Evolutionary conservation across 1,284 basidiomycete genomes (phyloP), one percentile per base, ranked within the genome.

Genomic region (Pulveroboletus ridleyi): DNA sequence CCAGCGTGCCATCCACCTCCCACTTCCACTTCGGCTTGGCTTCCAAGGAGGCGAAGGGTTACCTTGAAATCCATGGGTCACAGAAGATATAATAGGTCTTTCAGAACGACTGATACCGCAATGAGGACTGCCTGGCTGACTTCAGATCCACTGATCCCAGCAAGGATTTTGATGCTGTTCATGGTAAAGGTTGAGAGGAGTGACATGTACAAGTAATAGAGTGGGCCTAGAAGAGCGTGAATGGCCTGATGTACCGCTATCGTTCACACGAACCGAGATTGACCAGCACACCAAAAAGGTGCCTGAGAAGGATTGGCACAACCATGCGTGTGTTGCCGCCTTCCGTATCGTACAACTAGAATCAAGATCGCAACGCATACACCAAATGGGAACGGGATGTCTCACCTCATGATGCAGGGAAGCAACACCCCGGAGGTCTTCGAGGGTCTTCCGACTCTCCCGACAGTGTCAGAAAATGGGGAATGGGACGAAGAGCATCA

Each of bases 121-220:
- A 99, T 99, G 66, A 99, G 88, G 44, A 99, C 81, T 1, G 96
- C 95, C 80, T 99, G 98, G 61, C 90, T 89, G 64, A 92, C 94
- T 82, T 99, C 98, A 2, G 98, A 91, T 17, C 97, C 98, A 75
- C 99, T 99, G 72, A 99, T 94, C 9, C 98, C 98, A 6, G 97
- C 98, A 13, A 99, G 88, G 71, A 99, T 99, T 78, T 99, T 99
- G 85, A 99, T 98, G 77, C 93, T 94, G 80, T 99, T 99, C 18
- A 96, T 99, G 65, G 95, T 91, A 77, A 99, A 99, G 0, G 95
- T 99, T 20, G 96, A 98, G 14, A 99, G 84, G 46, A 99, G 81
- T 10, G 95, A 89, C 91, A 99, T 98, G 82, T 99, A 99, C 57
- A 97, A 68, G 78, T 99, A 99, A 80, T 99, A 99, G 20, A 99